phyloP scores from a whole-genome alignment of 805 yeast species.

The Nakazawaea ishiwadae region DNA sequence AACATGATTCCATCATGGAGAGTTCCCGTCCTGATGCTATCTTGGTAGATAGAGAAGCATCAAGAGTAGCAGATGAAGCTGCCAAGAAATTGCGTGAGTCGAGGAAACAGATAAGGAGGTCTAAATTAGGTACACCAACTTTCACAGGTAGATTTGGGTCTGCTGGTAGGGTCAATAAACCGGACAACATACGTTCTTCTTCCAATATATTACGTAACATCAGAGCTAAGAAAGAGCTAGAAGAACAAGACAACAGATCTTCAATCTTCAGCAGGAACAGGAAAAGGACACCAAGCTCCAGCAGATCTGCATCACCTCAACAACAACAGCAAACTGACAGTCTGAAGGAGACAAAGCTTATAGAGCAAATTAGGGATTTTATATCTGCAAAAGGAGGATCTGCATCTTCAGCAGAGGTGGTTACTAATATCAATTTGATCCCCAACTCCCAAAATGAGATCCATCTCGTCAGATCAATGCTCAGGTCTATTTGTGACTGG shows the following conservation, averaged over 20 bases:
- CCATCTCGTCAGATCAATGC: conserved; percentile 59
- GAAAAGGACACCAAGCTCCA: neutral
- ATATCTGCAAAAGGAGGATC: conserved; percentile 24
- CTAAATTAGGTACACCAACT: conserved; percentile 77
- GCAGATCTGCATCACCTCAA: too few species aligned
- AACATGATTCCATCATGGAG: conserved; percentile 74
- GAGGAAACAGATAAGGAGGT: conserved; percentile 40
- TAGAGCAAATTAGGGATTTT: conserved; percentile 21
- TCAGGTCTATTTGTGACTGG: conserved; percentile 68
- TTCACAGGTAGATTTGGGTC: conserved; percentile 93
- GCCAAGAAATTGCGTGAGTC: conserved; percentile 59
- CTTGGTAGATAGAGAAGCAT: conserved; percentile 61
- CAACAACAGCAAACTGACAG: too few species aligned
- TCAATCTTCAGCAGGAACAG: neutral
- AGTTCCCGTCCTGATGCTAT: conserved; percentile 46
- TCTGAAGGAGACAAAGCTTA: conserved; percentile 15
- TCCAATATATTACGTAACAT: conserved; percentile 44
- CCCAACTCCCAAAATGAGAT: conserved; percentile 50
- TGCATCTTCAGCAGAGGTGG: conserved; percentile 26
- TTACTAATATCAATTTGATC: conserved; percentile 23
- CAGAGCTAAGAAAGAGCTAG: conserved; percentile 36
- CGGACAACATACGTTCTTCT: conserved; percentile 31
- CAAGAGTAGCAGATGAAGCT: conserved; percentile 57
- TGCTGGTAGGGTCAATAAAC: conserved; percentile 52
- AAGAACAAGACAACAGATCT: conserved; percentile 16